Evolutionary conservation across 495 filamentous ascomycete genomes (phyloP), one percentile per base, ranked within the genome.

Genomic region (Entonaema liquescens): DNA sequence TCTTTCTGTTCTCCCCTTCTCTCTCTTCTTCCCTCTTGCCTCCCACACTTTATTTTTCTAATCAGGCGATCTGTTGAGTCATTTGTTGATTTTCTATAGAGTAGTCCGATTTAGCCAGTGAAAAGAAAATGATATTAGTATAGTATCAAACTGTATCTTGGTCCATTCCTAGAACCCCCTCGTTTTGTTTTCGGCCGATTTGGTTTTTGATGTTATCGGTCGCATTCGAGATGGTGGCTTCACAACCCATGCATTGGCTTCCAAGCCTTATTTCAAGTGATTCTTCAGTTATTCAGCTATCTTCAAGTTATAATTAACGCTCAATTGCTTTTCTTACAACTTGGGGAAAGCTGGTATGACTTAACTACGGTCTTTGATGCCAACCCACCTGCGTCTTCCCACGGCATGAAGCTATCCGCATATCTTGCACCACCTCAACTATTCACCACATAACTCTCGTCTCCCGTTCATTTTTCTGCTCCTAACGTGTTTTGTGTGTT

Each of bases 391-490:
- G 66, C 63, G 56, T 44, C 15, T 19, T 25, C 38, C 21, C 60
- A 60, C 53, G 35, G 62, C 62, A 67, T 80, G 81, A 83, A 81
- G 81, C 81, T 79, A 83, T 83, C 79, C 75, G 68, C 81, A 78
- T 42, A 62, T 54, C 62, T 62, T 69, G 61, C 60, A 59, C 52
- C 38, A 65, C 68, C 55, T 62, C 72, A 44, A 58, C 50, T 35
- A 11, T 53, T 19, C 55, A 62, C 35, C 65, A 38, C 17, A 29
- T 52, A 63, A 50, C 26, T 19, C 23, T 40, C 11, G 44, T 52
- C 5, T 59, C 28, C 21, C 8, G 3, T 40, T 33, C 2, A 52
- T 61, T 28, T 31, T 26, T 40, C 15, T 54, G n/a, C n/a, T 13
- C 12, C 0, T 15, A 62, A 15, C 31, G 21, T 54, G 4, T 11